Base-by-base conservation (phyloP, 306 rosid species). In the Castanea crenata region DNA sequence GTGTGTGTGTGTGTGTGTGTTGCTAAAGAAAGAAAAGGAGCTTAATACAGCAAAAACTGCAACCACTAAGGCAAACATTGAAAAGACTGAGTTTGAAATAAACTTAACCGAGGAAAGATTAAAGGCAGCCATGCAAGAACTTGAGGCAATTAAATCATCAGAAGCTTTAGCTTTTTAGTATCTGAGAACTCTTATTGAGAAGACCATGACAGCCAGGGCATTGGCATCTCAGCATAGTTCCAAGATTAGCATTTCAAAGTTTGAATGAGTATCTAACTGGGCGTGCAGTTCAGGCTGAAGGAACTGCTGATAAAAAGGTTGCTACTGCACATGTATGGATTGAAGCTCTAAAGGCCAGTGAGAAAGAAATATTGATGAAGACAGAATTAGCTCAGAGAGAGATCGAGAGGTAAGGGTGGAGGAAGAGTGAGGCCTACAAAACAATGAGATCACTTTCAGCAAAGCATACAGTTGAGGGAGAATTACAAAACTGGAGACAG, bases 311-410 rank as follows among this genome's bases (percentile, higher is more conserved):
- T 65, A 90, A 84, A 35, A 95, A 93, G 82, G 94, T 93, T 49
- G 96, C 90, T 35, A 97, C 96, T 44, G 89, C 96, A 6, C 81
- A 85, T 79, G 97, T 94, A 59, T 95, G 96, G 99, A 83, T 87
- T 75, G 96, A 89, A 85, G 99, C 98, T 77, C 82, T 95, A 49
- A 90, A 88, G 81, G 99, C 97, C n/a, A 93, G 95, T 71, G 97
- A 95, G 90, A 87, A 82, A 85, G 98, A 95, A 83, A 91, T 85
- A 76, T 58, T 85, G 78, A 75, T 86, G 79, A 87, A 84, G 87
- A 79, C 81, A 23, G 91, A 91, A 68, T 58, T 88, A 10, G 86
- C 82, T 72, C 75, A 84, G 68, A 88, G 86, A 76, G 92, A 93
- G 85, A 83, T 89, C 31, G 84, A 29, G 90, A 90, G 73, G 83